Evolutionary conservation across 108 stramenopile genomes (phyloP).

Genomic region (Pseudonitzschia pungens): DNA sequence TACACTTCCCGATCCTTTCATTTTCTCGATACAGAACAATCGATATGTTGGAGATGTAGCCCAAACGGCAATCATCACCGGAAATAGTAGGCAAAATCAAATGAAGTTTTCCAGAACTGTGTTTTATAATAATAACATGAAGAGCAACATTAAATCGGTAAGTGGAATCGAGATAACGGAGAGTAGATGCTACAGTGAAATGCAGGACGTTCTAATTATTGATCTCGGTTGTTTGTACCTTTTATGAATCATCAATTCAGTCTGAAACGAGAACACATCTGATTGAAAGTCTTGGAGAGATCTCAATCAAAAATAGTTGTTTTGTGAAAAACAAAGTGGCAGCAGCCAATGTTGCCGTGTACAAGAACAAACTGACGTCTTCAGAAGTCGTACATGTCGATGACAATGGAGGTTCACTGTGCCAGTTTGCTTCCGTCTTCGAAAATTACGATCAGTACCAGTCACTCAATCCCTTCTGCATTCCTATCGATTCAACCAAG

Average conservation of each 20-base stretch:
- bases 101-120: slow-evolving; percentile 11
- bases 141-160: too few species aligned
- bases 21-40: too few species aligned
- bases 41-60: slow-evolving; percentile 30
- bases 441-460: slow-evolving; percentile 27
- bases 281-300: slow-evolving; percentile 37
- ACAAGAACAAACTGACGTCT: slow-evolving; percentile 26
- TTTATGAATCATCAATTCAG: slow-evolving; percentile 12
- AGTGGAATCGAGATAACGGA: too few species aligned
- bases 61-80: slow-evolving; percentile 29
- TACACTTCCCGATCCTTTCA: too few species aligned
- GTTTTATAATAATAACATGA: slow-evolving; percentile 24
- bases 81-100: slow-evolving; percentile 37
- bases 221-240: slow-evolving; percentile 6
- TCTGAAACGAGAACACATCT: slow-evolving; percentile 6
- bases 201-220: too few species aligned
- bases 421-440: slow-evolving; percentile 36
- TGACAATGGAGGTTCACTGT: slow-evolving; percentile 21
- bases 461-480: slow-evolving; percentile 28
- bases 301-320: slow-evolving; percentile 28
- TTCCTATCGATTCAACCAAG: not conserved
- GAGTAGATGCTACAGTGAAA: too few species aligned
- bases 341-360: slow-evolving; percentile 26
- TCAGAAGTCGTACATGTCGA: not conserved
- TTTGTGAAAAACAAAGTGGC: slow-evolving; percentile 40